Conservation (phyloP, 2,329 filamentous ascomycete species). For the Beauveria sp. region DNA sequence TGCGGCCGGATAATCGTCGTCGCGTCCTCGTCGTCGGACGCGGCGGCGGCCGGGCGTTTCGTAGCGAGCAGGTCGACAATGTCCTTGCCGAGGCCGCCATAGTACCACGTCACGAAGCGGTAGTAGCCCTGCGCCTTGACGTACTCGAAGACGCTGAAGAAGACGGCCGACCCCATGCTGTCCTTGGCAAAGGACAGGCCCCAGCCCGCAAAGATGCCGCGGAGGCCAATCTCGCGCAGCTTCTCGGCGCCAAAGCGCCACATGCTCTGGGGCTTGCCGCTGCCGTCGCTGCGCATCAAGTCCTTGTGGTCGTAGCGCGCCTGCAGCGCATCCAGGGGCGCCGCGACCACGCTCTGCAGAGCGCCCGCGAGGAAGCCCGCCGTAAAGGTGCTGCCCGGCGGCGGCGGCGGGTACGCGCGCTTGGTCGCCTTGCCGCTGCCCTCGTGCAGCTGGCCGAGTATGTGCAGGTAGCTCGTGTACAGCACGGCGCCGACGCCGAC, state of each 20-base stretch:
- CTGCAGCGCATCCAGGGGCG: conserved; percentile 68
- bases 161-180: conserved; percentile 59
- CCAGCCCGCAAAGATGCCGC: conserved; percentile 70
- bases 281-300: conserved; percentile 33
- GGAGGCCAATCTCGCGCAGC: conserved; percentile 61
- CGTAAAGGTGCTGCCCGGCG: conserved; percentile 54
- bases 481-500: conserved; percentile 65
- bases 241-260: conserved; percentile 60
- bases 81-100: conserved; percentile 49
- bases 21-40: conserved; percentile 11
- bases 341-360: conserved; percentile 64
- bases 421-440: conserved; percentile 50
- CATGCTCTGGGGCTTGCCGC: conserved; percentile 51
- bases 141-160: conserved; percentile 70
- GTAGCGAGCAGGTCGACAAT: conserved; percentile 41
- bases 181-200: conserved; percentile 62
- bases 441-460: conserved; percentile 57
- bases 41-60: conserved; percentile 30
- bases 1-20: conserved; percentile 58
- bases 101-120: conserved; percentile 62
- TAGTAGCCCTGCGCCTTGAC: conserved; percentile 68
- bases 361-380: conserved; percentile 63
- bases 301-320: conserved; percentile 59
- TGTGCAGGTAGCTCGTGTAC: conserved; percentile 69
- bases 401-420: conserved; percentile 63